phyloP scores from a whole-genome alignment of 192 early-diverging fungal species.

The Gonapodya sp. region DNA sequence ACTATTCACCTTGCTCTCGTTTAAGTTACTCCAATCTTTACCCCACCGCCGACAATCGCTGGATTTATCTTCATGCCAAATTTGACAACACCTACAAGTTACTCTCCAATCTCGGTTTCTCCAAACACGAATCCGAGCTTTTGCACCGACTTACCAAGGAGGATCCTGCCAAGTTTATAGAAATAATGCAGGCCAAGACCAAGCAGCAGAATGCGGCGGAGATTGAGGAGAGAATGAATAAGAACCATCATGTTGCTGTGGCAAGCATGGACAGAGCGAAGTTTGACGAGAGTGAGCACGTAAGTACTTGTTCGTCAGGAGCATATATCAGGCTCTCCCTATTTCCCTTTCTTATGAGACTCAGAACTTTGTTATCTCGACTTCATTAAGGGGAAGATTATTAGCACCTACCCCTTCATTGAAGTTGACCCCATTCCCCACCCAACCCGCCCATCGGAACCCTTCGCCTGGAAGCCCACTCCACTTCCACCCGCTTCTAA shows the following conservation, averaged over 20 bases:
- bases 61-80: constrained; percentile 8
- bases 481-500: background rate
- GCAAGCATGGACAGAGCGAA: constrained; percentile 8
- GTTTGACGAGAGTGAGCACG: constrained; percentile 2
- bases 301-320: background rate
- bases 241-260: background rate
- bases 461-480: constrained; percentile 7
- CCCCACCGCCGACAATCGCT: constrained; percentile 4
- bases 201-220: background rate
- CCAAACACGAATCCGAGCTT: background rate
- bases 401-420: constrained; percentile 1
- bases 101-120: background rate
- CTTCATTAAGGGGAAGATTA: background rate
- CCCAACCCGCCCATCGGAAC: background rate
- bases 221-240: constrained; percentile 2
- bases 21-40: background rate
- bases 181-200: background rate
- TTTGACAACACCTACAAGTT: background rate
- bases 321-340: too few species aligned
- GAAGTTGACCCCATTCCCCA: constrained; percentile 1
- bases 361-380: background rate
- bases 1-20: background rate
- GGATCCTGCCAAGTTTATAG: background rate
- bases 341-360: background rate
- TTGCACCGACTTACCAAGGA: background rate